Conservation (phyloP, 1,284 basidiomycete genomes). For the Melanopsichium pennsylvanicum region DNA sequence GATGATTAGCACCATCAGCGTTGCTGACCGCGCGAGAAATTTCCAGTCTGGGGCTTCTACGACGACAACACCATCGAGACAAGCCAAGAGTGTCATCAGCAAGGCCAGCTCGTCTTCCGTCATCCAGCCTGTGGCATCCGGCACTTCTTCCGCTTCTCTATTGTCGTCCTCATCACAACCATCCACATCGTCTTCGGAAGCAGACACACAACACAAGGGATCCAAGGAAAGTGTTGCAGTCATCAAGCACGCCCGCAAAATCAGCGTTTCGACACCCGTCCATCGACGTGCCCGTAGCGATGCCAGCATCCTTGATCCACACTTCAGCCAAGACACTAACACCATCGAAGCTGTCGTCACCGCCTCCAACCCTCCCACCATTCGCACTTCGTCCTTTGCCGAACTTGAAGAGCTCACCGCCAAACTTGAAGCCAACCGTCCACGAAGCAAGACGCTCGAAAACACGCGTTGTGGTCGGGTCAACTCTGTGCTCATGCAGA, state of each 20-base stretch:
- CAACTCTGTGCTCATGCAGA: slow-evolving; percentile 17
- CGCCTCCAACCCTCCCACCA: slow-evolving; percentile 4
- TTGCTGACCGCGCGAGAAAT: slow-evolving; percentile 25
- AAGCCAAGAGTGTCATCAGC: neutral
- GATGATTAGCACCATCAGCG: slow-evolving; percentile 18
- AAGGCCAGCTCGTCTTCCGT: neutral
- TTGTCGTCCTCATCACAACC: slow-evolving; percentile 2
- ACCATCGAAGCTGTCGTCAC: neutral
- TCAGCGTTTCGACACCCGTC: slow-evolving; percentile 30
- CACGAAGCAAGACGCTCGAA: slow-evolving; percentile 10
- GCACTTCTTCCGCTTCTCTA: neutral
- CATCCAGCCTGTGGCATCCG: neutral
- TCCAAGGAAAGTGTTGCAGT: neutral
- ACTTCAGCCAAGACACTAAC: neutral
- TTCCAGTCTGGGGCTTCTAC: slow-evolving; percentile 6
- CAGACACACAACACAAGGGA: neutral
- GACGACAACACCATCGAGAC: neutral
- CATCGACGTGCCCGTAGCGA: slow-evolving; percentile 42
- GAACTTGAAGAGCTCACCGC: slow-evolving; percentile 27
- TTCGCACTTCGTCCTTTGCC: slow-evolving; percentile 14
- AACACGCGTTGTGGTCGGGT: neutral
- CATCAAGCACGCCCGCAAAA: slow-evolving; percentile 23
- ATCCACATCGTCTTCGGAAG: neutral
- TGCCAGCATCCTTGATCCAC: slow-evolving; percentile 22
- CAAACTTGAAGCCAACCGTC: slow-evolving; percentile 26